Evolutionary conservation across 345 rosid species (phyloP).

Genomic region (Moricandia moricandioides): DNA sequence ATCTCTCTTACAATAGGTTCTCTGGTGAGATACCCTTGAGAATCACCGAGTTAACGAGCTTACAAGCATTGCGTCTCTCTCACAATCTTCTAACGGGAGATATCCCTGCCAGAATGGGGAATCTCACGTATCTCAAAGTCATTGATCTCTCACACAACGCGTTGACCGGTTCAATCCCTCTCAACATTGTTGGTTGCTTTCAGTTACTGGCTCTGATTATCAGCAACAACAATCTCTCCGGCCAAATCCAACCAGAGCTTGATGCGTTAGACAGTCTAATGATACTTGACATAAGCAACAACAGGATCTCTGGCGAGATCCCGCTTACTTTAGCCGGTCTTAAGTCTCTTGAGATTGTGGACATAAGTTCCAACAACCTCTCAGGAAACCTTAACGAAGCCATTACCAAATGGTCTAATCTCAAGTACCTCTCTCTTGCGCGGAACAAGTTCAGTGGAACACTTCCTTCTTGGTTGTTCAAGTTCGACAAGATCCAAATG

Average conservation of each 20-base stretch:
- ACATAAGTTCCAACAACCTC: slow-evolving; percentile 77
- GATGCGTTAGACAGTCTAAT: slow-evolving; percentile 80
- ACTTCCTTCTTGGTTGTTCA: slow-evolving; percentile 75
- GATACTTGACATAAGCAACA: slow-evolving; percentile 80
- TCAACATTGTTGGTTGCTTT: slow-evolving; percentile 81
- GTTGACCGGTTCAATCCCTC: slow-evolving; percentile 74
- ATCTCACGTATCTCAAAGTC: slow-evolving; percentile 81
- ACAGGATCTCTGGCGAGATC: slow-evolving; percentile 77
- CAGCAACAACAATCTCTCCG: slow-evolving; percentile 72
- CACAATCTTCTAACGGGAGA: slow-evolving; percentile 70
- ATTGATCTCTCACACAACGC: slow-evolving; percentile 77
- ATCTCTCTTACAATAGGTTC: slow-evolving; percentile 73
- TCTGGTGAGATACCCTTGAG: slow-evolving; percentile 65
- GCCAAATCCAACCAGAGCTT: slow-evolving; percentile 87
- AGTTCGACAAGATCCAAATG: slow-evolving; percentile 64
- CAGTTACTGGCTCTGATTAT: slow-evolving; percentile 75
- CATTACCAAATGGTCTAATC: slow-evolving; percentile 77
- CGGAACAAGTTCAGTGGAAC: slow-evolving; percentile 72
- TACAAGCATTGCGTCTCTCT: slow-evolving; percentile 86
- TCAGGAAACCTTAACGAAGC: slow-evolving; percentile 82
- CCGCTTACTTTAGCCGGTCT: slow-evolving; percentile 85
- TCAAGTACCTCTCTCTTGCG: slow-evolving; percentile 75
- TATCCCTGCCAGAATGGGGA: slow-evolving; percentile 82
- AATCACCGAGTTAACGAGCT: slow-evolving; percentile 71
- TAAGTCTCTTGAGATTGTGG: slow-evolving; percentile 84